Base-by-base conservation (phyloP, 805 yeast species). In the Saccharomycopsis microspora region DNA sequence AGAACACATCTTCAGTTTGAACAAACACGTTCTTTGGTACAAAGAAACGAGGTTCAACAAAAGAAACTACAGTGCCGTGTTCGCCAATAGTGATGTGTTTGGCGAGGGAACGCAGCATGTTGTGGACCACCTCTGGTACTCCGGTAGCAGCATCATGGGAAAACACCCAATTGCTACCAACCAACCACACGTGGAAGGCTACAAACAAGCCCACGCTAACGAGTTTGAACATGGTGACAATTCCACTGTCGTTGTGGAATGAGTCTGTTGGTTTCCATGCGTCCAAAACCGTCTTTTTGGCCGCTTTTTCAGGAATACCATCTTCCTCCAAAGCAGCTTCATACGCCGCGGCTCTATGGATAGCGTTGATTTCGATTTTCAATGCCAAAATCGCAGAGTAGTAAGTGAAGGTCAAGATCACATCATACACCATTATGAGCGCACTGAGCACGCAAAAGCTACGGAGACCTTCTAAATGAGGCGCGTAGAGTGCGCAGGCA, bases 251-350 rank as follows among this genome's bases (percentile, higher is more conserved):
- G 11, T 30, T 33, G 32, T 59, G 28, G 59, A 55, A 56, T 46
- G 56, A 44, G 39, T 47, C 47, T 54, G 32, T 32, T 8, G 36
- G 32, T 19, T 19, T 19, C 19, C 19, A 19, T 19, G 19, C 19
- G 19, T 19, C 19, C 19, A 19, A 19, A 30, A 5, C 31, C 27
- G 34, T 32, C 37, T 78, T 72, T 54, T 76, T 79, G 7, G 96
- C 96, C 34, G 84, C 83, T 42, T 69, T 63, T 38, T 78, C 76
- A 41, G 84, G 74, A 34, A 90, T 76, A 30, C 98, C 97, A 59
- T 90, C 98, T 62, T 90, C 98, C 67, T 89, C 93, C 54, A 90
- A 70, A 32, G 85, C 87, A 53, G 77, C 79, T 60, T 82, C 80
- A 60, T 88, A 75, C 47, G 78, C 76, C 50, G 85, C 79, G 42